These are phyloP conservation scores for Naumovozyma dairenensis DNA, from an alignment of 805 yeast genomes.

Conservation along the genomic window DNA sequence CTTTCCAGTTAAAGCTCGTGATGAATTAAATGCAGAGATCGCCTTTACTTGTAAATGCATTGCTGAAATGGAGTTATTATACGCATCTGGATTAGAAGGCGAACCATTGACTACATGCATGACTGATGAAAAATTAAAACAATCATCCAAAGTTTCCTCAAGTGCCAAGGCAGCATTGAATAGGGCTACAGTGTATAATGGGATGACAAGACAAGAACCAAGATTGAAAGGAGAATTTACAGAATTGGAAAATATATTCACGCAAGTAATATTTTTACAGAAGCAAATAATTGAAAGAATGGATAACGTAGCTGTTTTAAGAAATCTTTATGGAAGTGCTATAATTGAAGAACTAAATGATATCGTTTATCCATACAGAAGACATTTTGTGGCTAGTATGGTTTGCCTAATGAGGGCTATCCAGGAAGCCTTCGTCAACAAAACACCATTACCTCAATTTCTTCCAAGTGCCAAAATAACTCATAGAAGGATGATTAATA, in stretches of 20 bases:
- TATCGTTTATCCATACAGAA: constrained; percentile 34
- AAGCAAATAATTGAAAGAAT: constrained; percentile 39
- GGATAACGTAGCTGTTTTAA: constrained; percentile 36
- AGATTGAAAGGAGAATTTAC: constrained; percentile 38
- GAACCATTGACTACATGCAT: constrained; percentile 22
- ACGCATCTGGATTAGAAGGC: constrained; percentile 36
- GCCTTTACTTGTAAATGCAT: constrained; percentile 33
- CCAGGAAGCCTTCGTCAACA: constrained; percentile 35
- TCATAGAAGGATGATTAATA: constrained; percentile 36
- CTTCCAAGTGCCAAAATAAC: constrained; percentile 41
- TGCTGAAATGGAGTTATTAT: constrained; percentile 30
- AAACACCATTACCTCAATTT: constrained; percentile 41
- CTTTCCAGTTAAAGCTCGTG: constrained; percentile 41
- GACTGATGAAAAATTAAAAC: constrained; percentile 25
- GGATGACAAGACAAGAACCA: constrained; percentile 37
- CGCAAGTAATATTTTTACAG: constrained; percentile 37
- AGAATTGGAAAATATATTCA: constrained; percentile 32
- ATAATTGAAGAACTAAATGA: constrained; percentile 36
- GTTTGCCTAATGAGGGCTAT: constrained; percentile 33
- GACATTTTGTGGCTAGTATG: constrained; percentile 36
- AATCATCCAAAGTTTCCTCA: constrained; percentile 28
- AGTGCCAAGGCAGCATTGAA: constrained; percentile 32
- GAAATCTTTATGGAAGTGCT: constrained; percentile 38
- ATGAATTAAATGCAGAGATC: constrained; percentile 34
- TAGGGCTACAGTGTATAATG: constrained; percentile 34